Base-by-base conservation (phyloP, 331 rosid species). In the Quercus lobata region DNA sequence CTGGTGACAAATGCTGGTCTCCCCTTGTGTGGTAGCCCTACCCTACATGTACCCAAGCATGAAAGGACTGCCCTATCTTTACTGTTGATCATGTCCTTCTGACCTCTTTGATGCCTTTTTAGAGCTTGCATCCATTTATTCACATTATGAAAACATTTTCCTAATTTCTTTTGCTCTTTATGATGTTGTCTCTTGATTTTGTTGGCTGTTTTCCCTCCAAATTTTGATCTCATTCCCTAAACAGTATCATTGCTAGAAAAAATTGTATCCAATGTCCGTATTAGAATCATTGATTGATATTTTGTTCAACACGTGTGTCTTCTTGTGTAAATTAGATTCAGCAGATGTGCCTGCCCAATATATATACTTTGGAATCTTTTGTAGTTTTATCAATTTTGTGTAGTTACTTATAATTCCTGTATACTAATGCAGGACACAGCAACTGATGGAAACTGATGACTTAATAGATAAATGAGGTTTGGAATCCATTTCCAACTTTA, bases 361-460 rank as follows among this genome's bases (percentile, higher is more conserved):
- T 24, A 19, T 66, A n/a, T 24, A 44, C 55, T 46, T 58, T 25
- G 5, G 7, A 46, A 57, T 25, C 57, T 74, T 60, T 15, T 34
- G n/a, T 57, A 37, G 21, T 76, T 68, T 71, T 68, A 27, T 6
- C 54, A 35, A 19, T 37, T 18, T 68, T 68, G 29, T 15, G 41
- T 10, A 65, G 22, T 65, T 49, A 35, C 18, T 58, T 30, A 19
- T 30, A 25, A 65, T 73, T 58, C 56, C 1, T 78, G 32, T 35
- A 41, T 19, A 21, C 34, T 71, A 82, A 80, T 82, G 87, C 92
- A 90, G 94, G 90, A 73, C 89, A 27, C 84, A 76, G 60, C 91
- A 87, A 69, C 62, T 83, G 73, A 81, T 74, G 73, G 94, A 85
- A 81, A 82, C 71, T 41, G 69, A 73, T 80, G 86, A 81, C 29